Evolutionary conservation across 371 early-diverging fungal genomes (phyloP), one percentile per base, ranked within the genome.

Genomic region (Mortierella sp.): DNA sequence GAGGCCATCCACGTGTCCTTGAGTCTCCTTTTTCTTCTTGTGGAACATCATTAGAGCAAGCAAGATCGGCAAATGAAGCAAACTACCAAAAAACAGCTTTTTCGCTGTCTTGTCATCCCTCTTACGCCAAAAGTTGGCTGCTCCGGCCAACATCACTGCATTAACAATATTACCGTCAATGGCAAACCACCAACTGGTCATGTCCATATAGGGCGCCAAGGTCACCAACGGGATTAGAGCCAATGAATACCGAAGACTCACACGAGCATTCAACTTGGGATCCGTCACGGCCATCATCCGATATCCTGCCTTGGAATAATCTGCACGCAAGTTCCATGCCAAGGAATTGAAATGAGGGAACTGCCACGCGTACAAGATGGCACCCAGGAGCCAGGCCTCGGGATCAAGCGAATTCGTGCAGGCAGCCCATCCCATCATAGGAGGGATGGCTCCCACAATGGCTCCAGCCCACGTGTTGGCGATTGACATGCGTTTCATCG

Each of bases 261-360:
- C 96, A 15, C 96, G 88, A 0, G 93, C 94, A 66, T 96, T 97
- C 29, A 98, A 85, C 19, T 87, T 86, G 6, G 98, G 98, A 68
- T 94, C 89, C 0, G 91, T 91, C 0, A 96, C 95, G 1, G 93
- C 87, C 93, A 94, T 94, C 99, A 99, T 99, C 7, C 92, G 88
- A 82, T 97, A 99, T 1, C 98, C 99, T 1, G 98, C 99, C 82
- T 96, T 96, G 16, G 95, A 90, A 83, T 99, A 99, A 75, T 99
- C 98, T 1, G 92, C 90, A 12, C 98, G 84, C 57, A 99, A 82
- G 65, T 94, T 96, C 93, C 96, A 97, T 19, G 93, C 87, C 30
- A 99, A 80, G 2, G 98, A 85, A 82, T 98, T 98, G 77, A 99
- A 99, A 73, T 99, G 99, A 21, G 99, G 99, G 82, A 98, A 99